Conservation (phyloP, 2,329 filamentous ascomycete species). For the Fonsecaea monophora region DNA sequence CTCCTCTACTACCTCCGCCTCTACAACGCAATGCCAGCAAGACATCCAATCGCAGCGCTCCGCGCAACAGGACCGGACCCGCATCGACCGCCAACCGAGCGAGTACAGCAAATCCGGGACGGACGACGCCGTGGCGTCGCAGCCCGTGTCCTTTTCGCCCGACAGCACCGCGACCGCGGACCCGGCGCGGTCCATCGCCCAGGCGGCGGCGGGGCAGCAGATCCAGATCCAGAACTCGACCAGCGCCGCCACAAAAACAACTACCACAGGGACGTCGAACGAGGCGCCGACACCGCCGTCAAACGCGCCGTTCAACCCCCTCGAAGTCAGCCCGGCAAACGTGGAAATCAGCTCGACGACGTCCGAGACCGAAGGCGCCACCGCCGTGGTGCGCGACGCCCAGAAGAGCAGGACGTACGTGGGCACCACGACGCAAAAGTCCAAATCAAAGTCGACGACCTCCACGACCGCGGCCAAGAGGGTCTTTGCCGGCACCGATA, state of each 20-base stretch:
- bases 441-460: neutral
- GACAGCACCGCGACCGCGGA: constrained; percentile 5
- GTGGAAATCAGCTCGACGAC: constrained; percentile 16
- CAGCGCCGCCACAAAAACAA: neutral
- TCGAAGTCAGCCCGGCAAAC: constrained; percentile 29
- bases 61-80: constrained; percentile 23
- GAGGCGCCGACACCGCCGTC: neutral
- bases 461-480: neutral
- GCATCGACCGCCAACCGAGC: constrained; percentile 30
- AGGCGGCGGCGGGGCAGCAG: neutral
- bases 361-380: constrained; percentile 9
- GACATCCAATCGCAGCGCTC: constrained; percentile 15
- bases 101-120: constrained; percentile 30
- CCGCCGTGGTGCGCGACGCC: neutral
- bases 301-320: constrained; percentile 19
- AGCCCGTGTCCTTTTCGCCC: constrained; percentile 17
- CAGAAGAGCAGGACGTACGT: constrained; percentile 11
- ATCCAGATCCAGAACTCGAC: constrained; percentile 7
- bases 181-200: constrained; percentile 11
- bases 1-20: too few species aligned
- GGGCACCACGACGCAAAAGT: constrained; percentile 7
- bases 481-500: constrained; percentile 9
- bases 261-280: neutral
- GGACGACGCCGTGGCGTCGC: constrained; percentile 30
- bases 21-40: constrained; percentile 7